Base-by-base conservation (phyloP, 306 rosid species). In the Canavalia gladiata region DNA sequence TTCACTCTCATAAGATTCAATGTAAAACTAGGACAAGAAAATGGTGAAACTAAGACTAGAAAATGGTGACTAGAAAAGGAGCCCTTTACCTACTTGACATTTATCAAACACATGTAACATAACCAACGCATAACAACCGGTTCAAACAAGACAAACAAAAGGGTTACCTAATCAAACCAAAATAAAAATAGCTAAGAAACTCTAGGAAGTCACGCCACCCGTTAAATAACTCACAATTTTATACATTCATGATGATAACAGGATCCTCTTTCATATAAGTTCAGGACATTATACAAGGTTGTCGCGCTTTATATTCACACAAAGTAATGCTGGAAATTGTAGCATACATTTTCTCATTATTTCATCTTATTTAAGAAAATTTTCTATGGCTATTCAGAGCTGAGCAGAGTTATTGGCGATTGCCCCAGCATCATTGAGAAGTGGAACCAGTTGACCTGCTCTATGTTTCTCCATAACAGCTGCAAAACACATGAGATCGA, bases 351-450 rank as follows among this genome's bases (percentile, higher is more conserved):
- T 46, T 65, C 52, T 45, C 76, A 29, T 54, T 41, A 63, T 58
- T 66, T 31, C 58, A 74, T 31, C 8, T 34, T n/a, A 52, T 34
- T 47, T 35, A 56, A 45, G 67, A 60, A 58, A 65, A 43, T 8
- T 45, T 66, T 30, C 11, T 12, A 13, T 58, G 37, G 6, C 39
- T 55, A 50, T 39, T 89, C 77, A 89, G 31, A 75, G 82, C 83
- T 84, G 84, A 67, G 90, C 88, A 72, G 91, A 52, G 73, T 83
- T 74, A 45, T 63, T 87, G 72, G 88, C 84, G 1, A 89, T 85
- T 1, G 96, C 95, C 75, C 95, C 95, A 78, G 92, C 93, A 34
- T 84, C 90, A 49, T 35, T 81, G 71, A 94, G 98, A 86, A 94
- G 93, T 2, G 91, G 88, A 80, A 87, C 69, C 54, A 94, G 87